These are phyloP conservation scores for Penicillium herquei DNA, from an alignment of 495 filamentous ascomycete genomes.

Conservation along the genomic window DNA sequence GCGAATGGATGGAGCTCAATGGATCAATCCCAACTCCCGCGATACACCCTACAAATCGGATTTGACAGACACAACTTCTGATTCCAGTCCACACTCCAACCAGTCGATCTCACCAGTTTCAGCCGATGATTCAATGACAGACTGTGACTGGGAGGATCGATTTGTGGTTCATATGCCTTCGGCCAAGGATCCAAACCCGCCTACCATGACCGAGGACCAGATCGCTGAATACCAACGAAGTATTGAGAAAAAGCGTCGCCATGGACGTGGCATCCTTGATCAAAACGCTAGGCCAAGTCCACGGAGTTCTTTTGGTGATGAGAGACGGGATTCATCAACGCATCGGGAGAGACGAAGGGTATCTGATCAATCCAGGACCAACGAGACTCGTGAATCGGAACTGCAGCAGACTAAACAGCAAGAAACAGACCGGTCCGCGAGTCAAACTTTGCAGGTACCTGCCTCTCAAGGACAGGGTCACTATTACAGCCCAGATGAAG, in stretches of 20 bases:
- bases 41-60: conserved; percentile 19
- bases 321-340: background rate
- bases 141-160: conserved; percentile 45
- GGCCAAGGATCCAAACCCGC: conserved; percentile 44
- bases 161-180: conserved; percentile 50
- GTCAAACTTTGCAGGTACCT: conserved; percentile 1
- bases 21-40: conserved; percentile 15
- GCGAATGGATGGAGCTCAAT: conserved; percentile 26
- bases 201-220: conserved; percentile 38
- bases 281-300: conserved; percentile 35
- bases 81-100: conserved; percentile 31
- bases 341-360: background rate
- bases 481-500: conserved; percentile 46
- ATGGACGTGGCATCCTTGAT: conserved; percentile 30
- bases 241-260: conserved; percentile 33
- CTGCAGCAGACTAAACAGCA: conserved; percentile 1
- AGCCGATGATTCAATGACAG: conserved; percentile 30
- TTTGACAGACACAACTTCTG: conserved; percentile 22
- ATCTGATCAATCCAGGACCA: conserved; percentile 19
- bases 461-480: conserved; percentile 7
- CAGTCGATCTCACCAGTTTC: conserved; percentile 33
- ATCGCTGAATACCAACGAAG: conserved; percentile 42
- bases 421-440: conserved; percentile 8
- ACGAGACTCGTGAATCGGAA: conserved; percentile 16
- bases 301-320: conserved; percentile 29